These are phyloP conservation scores for Aegle marmelos DNA, from an alignment of 345 rosid genomes.

Conservation along the genomic window DNA sequence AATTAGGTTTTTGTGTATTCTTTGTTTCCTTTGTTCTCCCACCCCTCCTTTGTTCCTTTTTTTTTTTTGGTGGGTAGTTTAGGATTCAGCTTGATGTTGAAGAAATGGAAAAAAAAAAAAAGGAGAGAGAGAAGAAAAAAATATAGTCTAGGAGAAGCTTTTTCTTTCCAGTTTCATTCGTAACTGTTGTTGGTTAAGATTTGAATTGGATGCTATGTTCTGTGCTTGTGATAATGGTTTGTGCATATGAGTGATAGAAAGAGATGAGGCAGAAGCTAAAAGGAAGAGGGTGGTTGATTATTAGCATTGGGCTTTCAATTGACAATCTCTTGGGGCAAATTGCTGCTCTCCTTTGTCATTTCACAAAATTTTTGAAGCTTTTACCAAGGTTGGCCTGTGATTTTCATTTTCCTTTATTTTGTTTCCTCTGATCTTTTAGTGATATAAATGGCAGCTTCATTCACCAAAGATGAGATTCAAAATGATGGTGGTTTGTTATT, in stretches of 20 bases:
- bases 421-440: neutral
- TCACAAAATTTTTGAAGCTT: neutral
- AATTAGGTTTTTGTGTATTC: constrained; percentile 64
- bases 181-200: neutral
- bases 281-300: neutral
- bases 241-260: neutral
- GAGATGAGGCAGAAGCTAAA: constrained; percentile 1
- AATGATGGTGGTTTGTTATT: neutral
- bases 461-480: neutral
- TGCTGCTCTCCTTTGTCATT: neutral
- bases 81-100: neutral
- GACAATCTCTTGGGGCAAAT: neutral
- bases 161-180: neutral
- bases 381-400: neutral
- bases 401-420: neutral
- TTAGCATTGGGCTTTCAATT: neutral
- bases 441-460: neutral
- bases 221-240: neutral
- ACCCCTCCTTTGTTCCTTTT: neutral
- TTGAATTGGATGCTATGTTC: neutral
- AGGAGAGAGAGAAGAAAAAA: too few species aligned
- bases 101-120: too few species aligned
- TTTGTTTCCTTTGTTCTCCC: constrained; percentile 19
- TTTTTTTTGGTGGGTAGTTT: too few species aligned
- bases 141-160: neutral